Conservation (phyloP, 257 asterid genomes). For the Jacaranda copaia region DNA sequence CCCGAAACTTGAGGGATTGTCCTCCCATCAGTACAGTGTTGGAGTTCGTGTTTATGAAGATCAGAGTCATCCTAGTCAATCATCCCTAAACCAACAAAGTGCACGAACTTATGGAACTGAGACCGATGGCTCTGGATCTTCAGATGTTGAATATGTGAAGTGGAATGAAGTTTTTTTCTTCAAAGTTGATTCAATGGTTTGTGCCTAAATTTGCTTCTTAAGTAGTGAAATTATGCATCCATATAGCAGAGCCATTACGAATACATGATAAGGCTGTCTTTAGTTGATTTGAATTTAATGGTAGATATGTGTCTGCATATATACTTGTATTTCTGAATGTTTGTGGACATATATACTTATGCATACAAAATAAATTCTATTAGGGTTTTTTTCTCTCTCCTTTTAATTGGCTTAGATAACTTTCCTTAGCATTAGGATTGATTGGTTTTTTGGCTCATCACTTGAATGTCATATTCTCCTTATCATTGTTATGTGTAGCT, state of each 20-base stretch:
- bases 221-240: slow-evolving; percentile 13
- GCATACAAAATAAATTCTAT: slow-evolving; percentile 4
- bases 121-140: slow-evolving; percentile 54
- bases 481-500: slow-evolving; percentile 16
- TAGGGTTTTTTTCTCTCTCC: not conserved
- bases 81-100: slow-evolving; percentile 61
- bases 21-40: slow-evolving; percentile 72
- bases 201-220: slow-evolving; percentile 40
- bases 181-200: slow-evolving; percentile 78
- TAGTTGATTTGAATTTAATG: slow-evolving; percentile 27
- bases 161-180: slow-evolving; percentile 98
- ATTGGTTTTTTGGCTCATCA: slow-evolving; percentile 12
- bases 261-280: slow-evolving; percentile 29
- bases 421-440: not conserved
- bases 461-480: slow-evolving; percentile 12
- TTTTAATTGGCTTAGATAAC: not conserved
- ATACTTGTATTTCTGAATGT: slow-evolving; percentile 20
- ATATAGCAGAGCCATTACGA: slow-evolving; percentile 1
- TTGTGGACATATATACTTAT: slow-evolving; percentile 4
- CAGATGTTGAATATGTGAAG: slow-evolving; percentile 64
- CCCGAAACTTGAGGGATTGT: slow-evolving; percentile 66
- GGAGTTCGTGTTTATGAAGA: slow-evolving; percentile 64
- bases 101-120: slow-evolving; percentile 80
- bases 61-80: slow-evolving; percentile 49
- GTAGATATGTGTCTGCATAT: not conserved